These are phyloP conservation scores for Peterozyma toletana DNA, from an alignment of 805 yeast species.

Conservation along the genomic window DNA sequence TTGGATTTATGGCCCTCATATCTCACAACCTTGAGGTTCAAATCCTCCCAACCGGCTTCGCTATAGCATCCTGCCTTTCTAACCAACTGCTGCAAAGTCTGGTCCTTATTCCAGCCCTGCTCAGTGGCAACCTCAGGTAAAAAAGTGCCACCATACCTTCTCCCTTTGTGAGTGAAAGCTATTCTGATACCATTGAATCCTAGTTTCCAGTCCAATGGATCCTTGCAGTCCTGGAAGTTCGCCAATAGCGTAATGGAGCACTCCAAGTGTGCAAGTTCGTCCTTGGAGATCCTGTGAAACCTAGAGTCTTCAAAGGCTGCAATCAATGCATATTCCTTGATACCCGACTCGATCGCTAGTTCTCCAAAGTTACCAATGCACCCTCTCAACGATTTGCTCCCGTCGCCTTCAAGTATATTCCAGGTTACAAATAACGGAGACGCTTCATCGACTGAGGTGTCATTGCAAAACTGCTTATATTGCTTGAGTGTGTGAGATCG, in stretches of 20 bases:
- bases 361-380: slow-evolving; percentile 87
- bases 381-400: slow-evolving; percentile 54
- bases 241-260: slow-evolving; percentile 60
- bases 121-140: slow-evolving; percentile 87
- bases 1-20: slow-evolving; percentile 48
- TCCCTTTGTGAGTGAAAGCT: slow-evolving; percentile 32
- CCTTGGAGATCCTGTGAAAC: slow-evolving; percentile 52
- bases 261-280: slow-evolving; percentile 48
- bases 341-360: slow-evolving; percentile 47
- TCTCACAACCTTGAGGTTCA: slow-evolving; percentile 39
- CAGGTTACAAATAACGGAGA: slow-evolving; percentile 85
- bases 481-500: slow-evolving; percentile 5
- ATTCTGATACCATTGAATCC: slow-evolving; percentile 81
- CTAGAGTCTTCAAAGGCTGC: slow-evolving; percentile 78
- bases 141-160: slow-evolving; percentile 64
- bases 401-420: slow-evolving; percentile 35
- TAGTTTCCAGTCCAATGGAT: slow-evolving; percentile 66
- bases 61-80: slow-evolving; percentile 55
- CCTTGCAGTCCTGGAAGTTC: slow-evolving; percentile 44
- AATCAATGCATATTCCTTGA: slow-evolving; percentile 51
- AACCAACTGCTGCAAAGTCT: slow-evolving; percentile 66
- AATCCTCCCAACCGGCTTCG: slow-evolving; percentile 20
- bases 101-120: slow-evolving; percentile 70
- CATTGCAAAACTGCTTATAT: slow-evolving; percentile 4
- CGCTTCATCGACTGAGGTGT: slow-evolving; percentile 4